Percentiles rank a stretch among this genome's conserved stretches.
Evolutionary conservation across 768 basidiomycete genomes (phyloP).

Genomic region (Psilocybe cubensis): DNA sequence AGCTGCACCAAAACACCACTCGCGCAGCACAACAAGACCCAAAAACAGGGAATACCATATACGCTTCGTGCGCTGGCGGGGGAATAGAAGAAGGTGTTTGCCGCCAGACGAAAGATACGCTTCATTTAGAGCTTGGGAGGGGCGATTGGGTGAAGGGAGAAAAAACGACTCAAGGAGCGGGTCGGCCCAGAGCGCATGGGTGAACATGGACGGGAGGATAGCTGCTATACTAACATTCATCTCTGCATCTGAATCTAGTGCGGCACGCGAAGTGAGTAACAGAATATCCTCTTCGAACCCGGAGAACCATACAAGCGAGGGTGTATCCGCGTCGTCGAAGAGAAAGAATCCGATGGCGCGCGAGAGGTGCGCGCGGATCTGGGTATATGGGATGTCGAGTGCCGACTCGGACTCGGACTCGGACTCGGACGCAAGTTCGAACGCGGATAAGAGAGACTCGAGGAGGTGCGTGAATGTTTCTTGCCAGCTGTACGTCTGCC

Average conservation of each 20-base stretch:
- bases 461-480: conserved; percentile 67
- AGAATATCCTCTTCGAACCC: conserved; percentile 64
- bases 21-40: conserved; percentile 55
- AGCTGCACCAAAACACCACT: too few relatives aligned
- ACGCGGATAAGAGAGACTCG: conserved; percentile 56
- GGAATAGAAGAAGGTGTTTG: conserved; percentile 52
- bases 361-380: conserved; percentile 54
- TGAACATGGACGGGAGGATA: conserved; percentile 53
- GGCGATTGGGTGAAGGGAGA: conserved; percentile 45
- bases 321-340: conserved; percentile 78
- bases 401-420: conserved; percentile 31
- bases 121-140: conserved; percentile 56
- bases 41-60: conserved; percentile 77
- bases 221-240: conserved; percentile 34
- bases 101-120: conserved; percentile 62
- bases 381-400: conserved; percentile 38
- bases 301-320: conserved; percentile 67
- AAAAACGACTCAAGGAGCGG: conserved; percentile 74
- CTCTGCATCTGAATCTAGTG: neutral
- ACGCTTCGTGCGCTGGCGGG: conserved; percentile 74
- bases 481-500: conserved; percentile 70
- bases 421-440: conserved; percentile 27
- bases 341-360: conserved; percentile 77
- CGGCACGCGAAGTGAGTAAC: conserved; percentile 26
- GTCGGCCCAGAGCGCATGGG: conserved; percentile 75